Base-by-base conservation (phyloP, 441 rosid genomes). In the Rhodomyrtus psidioides region DNA sequence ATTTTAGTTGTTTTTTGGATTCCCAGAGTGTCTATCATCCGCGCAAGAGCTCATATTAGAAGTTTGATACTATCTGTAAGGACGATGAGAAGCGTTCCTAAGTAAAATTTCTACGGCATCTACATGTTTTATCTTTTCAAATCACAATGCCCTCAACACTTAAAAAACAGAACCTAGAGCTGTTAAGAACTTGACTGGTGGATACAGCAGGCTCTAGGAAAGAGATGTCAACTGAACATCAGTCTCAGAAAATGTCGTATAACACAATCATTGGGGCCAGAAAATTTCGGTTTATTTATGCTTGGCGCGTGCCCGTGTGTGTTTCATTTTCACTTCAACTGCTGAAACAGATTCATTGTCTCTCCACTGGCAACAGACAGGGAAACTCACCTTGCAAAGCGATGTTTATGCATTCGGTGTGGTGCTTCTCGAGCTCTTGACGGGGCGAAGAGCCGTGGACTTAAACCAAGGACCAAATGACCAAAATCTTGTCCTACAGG, bases 371-470 rank as follows among this genome's bases (percentile, higher is more conserved):
- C 55, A 54, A 86, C 94, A 97, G 98, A 97, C 99, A 86, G 24
- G 98, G 98, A 83, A 96, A 86, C 95, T 95, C 87, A 95, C 98
- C 65, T 87, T 97, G 90, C 96, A 96, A 90, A 94, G 98, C 83
- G 99, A 97, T 91, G 98, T 95, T 53, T 97, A 97, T 91, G 98
- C 98, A 88, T 97, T 95, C 60, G 98, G 99, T 9, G 98, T 95
- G 84, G 98, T 97, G 88, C 98, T 97, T 84, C 91, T 97, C 74
- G 98, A 97, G 91, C 97, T 96, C 87, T 91, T 96, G 87, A 97
- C 98, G 4, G 99, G 98, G 82, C 94, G 98, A 60, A 93, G 98
- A 92, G 98, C 99, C 2, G 94, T 97, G 58, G 98, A 95, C 93
- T 87, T 95, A 88, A 94, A 90, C 92, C 98, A 94, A 87, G 98